Percentiles rank a stretch among this genome's conserved stretches.
These are phyloP conservation scores for Hygrocybe punicea DNA, from an alignment of 768 basidiomycete species.

Conservation along the genomic window DNA sequence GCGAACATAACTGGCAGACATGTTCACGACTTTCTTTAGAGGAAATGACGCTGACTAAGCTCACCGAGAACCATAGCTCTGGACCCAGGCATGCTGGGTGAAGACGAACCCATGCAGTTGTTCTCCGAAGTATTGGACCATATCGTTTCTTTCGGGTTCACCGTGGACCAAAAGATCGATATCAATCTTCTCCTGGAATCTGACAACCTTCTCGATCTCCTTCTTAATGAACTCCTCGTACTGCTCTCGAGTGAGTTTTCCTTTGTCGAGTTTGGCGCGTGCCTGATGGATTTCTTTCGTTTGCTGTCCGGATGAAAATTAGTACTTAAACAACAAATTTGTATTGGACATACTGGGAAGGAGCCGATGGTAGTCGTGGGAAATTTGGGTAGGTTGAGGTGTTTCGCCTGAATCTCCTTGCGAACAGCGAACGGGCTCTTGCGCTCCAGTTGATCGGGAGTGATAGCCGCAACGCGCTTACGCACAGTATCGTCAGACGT, in stretches of 20 bases:
- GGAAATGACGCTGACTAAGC: no score
- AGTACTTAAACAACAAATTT: no score
- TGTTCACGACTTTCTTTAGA: neutral
- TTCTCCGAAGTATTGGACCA: slow-evolving; percentile 99
- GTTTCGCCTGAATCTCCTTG: slow-evolving; percentile 83
- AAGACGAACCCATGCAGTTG: slow-evolving; percentile 93
- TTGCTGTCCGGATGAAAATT: no score
- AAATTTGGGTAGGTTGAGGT: slow-evolving; percentile 91
- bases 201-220: slow-evolving; percentile 96
- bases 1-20: slow-evolving; percentile 93
- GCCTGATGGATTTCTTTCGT: slow-evolving; percentile 98
- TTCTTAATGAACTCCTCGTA: no score
- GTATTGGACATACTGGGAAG: slow-evolving; percentile 66
- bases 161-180: slow-evolving; percentile 98
- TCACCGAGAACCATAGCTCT: slow-evolving; percentile 96
- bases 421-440: slow-evolving; percentile 85
- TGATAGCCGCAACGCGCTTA: slow-evolving; percentile 92
- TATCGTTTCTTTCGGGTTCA: slow-evolving; percentile 98
- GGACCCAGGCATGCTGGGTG: slow-evolving; percentile 98
- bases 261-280: slow-evolving; percentile 92
- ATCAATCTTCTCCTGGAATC: slow-evolving; percentile 95
- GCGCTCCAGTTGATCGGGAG: slow-evolving; percentile 78
- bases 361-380: slow-evolving; percentile 98
- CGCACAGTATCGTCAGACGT: slow-evolving; percentile 93
- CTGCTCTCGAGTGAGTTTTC: slow-evolving; percentile 76